Evolutionary conservation across 805 yeast species (phyloP), one percentile per base, ranked within the genome.

Genomic region (Wickerhamomyces bisporus): DNA sequence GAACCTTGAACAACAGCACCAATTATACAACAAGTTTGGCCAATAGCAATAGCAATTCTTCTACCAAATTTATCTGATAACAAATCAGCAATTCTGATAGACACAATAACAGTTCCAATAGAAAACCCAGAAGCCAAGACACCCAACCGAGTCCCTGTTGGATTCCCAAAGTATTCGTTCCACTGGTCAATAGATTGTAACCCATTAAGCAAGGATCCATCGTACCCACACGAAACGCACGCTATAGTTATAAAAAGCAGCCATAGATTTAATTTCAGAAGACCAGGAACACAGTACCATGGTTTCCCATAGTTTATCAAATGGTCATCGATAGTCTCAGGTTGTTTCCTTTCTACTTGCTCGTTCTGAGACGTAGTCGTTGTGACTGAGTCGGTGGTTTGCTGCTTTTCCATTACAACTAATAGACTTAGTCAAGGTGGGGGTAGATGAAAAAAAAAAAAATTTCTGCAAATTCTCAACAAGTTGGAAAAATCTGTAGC

Each of bases 121-220:
- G 52, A 47, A 23, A 57, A 53, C 48, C 69, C 71, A 41, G 61
- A 62, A 26, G 57, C 41, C 35, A 66, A 52, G 17, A 65, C 60
- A 38, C 72, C 71, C 14, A 67, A 48, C 11, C 46, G 41, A 24
- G 59, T 53, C 41, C 66, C 65, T 6, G 53, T 39, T 19, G 69
- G 70, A 36, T 58, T 42, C 28, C 64, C 61, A 52, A 71, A 62
- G 26, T 55, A 54, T 5, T 45, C 36, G 29, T 49, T 50, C 72
- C 75, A 73, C 14, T 45, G 39, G 2, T 45, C 33, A 40, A 68
- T 55, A 7, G 69, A 54, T 43, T 72, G 76, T 38, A 72, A 58
- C 30, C 72, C 72, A 45, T 72, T 71, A 50, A 72, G 54, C 65
- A 72, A 60, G 11, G 68, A 62, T 38, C 68, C 70, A 54, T 68